Evolutionary conservation across 2,329 filamentous ascomycete genomes (phyloP), one percentile per base, ranked within the genome.

Genomic region (Rhinocladiella mackenziei): DNA sequence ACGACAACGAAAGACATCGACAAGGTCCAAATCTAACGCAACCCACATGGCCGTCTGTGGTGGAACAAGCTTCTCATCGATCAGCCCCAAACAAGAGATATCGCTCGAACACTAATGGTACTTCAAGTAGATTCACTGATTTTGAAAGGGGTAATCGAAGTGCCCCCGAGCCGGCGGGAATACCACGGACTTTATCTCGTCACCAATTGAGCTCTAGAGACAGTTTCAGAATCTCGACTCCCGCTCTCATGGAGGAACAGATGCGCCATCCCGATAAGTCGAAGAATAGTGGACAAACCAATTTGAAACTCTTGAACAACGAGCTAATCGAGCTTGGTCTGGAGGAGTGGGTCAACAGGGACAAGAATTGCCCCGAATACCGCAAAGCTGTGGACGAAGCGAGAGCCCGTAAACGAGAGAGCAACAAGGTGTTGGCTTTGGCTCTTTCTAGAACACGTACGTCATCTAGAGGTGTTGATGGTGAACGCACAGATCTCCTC

Each of bases 341-440:
- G 15, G 48, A 51, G 29, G 43, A 48, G 25, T 53, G 50, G 50
- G 45, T 51, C 18, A 32, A 37, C n/a, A 48, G 39, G 33, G 44
- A 53, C 37, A 53, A 48, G 37, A 48, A 37, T 9, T 38, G 32
- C 25, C 28, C 43, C 5, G 43, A 48, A 25, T 53, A 53, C 28
- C 45, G 45, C 14, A 33, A 39, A 18, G 23, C 33, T 5, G 44
- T 53, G 1, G 13, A 32, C 17, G 33, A 43, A 34, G 50, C 50
- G 25, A 48, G 50, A 30, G 29, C 25, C 4, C 32, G 41, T 20
- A 35, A 48, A 30, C 36, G 50, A 25, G 48, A 53, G 35, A 31
- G 39, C 17, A 50, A 39, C 18, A 53, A 42, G 38, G n/a, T n/a
- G n/a, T n/a, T n/a, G n/a, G n/a, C n/a, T n/a, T n/a, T n/a, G n/a